Evolutionary conservation across 257 asterid species (phyloP).

Genomic region (Nicotiana sylvestris): DNA sequence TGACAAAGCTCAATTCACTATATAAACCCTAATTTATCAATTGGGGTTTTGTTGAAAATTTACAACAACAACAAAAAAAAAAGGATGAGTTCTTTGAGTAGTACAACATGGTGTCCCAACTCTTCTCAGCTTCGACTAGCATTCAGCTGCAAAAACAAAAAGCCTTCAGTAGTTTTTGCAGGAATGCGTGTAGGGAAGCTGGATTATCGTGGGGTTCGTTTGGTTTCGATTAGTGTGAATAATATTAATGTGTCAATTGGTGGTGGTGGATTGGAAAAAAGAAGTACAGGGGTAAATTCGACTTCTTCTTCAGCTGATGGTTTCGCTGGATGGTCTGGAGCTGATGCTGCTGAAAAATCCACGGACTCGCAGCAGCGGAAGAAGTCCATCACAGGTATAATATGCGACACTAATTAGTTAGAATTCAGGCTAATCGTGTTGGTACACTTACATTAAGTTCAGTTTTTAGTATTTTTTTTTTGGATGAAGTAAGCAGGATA

Average conservation of each 20-base stretch:
- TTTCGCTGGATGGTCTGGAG: slow-evolving; percentile 74
- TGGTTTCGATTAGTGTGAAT: slow-evolving; percentile 36
- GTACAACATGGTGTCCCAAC: slow-evolving; percentile 61
- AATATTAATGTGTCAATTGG: slow-evolving; percentile 32
- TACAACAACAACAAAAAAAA: background rate
- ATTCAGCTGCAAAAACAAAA: slow-evolving; percentile 48
- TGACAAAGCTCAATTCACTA: background rate
- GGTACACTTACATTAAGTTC: background rate
- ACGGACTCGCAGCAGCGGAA: slow-evolving; percentile 38
- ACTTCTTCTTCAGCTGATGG: slow-evolving; percentile 45
- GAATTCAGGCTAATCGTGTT: background rate
- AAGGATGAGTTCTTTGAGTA: slow-evolving; percentile 53
- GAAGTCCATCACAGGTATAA: slow-evolving; percentile 55
- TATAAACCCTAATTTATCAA: slow-evolving; percentile 10
- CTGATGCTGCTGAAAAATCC: slow-evolving; percentile 36
- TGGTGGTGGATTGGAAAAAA: slow-evolving; percentile 41
- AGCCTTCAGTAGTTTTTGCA: slow-evolving; percentile 23
- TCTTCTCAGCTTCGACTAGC: slow-evolving; percentile 90
- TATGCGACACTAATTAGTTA: background rate
- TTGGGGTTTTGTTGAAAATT: background rate
- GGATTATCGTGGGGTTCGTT: slow-evolving; percentile 41
- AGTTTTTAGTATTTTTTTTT: background rate
- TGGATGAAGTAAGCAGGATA: slow-evolving; percentile 9
- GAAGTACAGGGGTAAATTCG: slow-evolving; percentile 37
- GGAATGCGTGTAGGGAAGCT: slow-evolving; percentile 38